Evolutionary conservation across 2,329 filamentous ascomycete genomes (phyloP).

Genomic region (Trichoderma polysporum): DNA sequence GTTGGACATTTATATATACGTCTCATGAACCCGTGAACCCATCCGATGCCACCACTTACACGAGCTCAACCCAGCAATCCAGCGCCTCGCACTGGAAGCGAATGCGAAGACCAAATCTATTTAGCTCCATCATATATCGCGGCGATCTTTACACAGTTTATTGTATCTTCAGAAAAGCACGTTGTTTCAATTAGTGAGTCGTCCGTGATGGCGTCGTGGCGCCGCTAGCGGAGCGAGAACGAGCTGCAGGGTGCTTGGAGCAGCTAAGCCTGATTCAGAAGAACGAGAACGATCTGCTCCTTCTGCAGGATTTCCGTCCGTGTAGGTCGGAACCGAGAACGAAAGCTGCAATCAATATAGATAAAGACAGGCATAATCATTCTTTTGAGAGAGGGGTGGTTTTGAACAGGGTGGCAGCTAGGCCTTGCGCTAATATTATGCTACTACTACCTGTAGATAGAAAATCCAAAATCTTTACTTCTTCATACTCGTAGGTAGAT

Average conservation of each 20-base stretch:
- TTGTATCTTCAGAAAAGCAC: neutral
- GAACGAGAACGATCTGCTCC: constrained; percentile 18
- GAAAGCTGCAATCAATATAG: neutral
- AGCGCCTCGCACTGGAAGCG: neutral
- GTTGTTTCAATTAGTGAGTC: neutral
- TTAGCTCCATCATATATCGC: neutral
- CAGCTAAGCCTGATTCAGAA: neutral
- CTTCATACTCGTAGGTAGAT: no score
- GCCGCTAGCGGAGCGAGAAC: constrained; percentile 9
- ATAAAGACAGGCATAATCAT: neutral
- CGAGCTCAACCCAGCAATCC: neutral
- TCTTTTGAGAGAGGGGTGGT: neutral
- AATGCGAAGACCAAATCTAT: neutral
- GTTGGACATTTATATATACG: constrained; percentile 15
- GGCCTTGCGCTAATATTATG: neutral
- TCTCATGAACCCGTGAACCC: neutral
- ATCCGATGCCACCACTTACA: neutral
- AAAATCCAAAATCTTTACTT: no score
- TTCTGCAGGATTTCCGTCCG: neutral
- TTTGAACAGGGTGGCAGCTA: neutral
- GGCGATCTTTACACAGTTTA: neutral
- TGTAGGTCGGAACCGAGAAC: constrained; percentile 5
- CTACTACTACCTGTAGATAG: neutral
- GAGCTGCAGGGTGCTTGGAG: neutral
- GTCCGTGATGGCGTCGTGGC: neutral